A percentile compares a stretch with the other conserved stretches of the same genome.
These are phyloP conservation scores for Lactuca saligna DNA, from an alignment of 129 eudicot genomes.

Conservation along the genomic window DNA sequence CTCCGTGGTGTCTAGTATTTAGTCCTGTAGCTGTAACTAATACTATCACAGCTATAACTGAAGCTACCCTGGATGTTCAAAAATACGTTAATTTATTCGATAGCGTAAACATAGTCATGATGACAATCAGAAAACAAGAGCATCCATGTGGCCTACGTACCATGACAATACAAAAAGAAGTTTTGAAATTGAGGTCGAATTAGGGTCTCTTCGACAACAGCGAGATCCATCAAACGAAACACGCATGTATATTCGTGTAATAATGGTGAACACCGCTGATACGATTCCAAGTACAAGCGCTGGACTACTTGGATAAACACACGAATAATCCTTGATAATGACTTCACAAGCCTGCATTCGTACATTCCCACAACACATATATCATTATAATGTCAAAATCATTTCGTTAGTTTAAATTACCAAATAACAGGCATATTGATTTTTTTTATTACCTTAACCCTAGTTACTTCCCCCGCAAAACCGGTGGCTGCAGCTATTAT, in stretches of 20 bases:
- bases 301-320: conserved; percentile 41
- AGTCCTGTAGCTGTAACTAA: conserved; percentile 27
- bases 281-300: conserved; percentile 33
- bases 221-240: conserved; percentile 27
- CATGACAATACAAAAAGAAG: conserved; percentile 34
- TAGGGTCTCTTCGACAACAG: conserved; percentile 27
- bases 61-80: conserved; percentile 32
- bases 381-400: neutral
- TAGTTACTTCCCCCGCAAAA: conserved; percentile 35
- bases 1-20: conserved; percentile 16
- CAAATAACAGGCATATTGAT: neutral
- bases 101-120: neutral
- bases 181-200: conserved; percentile 29
- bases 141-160: conserved; percentile 2
- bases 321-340: conserved; percentile 13
- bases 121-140: neutral
- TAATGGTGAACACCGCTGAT: conserved; percentile 28
- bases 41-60: conserved; percentile 20
- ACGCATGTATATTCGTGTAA: conserved; percentile 34
- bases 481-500: conserved; percentile 35
- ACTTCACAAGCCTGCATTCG: conserved; percentile 30
- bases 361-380: neutral
- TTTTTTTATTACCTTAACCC: conserved; percentile 28
- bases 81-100: neutral
- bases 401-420: neutral